Evolutionary conservation across 129 eudicot genomes (phyloP).

Genomic region (Mikania micrantha): DNA sequence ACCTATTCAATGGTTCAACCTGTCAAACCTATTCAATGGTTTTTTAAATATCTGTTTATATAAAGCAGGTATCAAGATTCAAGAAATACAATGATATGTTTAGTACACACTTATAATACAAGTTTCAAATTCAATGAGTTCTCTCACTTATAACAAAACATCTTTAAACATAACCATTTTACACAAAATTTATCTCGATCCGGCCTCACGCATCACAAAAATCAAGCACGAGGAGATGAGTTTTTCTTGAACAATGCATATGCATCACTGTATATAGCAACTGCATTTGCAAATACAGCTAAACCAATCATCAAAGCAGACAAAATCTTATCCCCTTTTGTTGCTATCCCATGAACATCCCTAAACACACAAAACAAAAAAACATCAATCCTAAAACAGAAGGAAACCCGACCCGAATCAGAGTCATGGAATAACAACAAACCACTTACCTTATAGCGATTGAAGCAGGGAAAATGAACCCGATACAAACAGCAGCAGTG

Average conservation of each 20-base stretch:
- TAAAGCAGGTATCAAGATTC: too few relatives aligned
- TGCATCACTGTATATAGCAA: conserved; percentile 54
- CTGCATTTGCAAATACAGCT: conserved; percentile 44
- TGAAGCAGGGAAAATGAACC: conserved; percentile 51
- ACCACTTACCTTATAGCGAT: conserved; percentile 38
- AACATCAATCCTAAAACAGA: background rate
- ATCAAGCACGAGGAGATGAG: conserved; percentile 30
- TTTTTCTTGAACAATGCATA: conserved; percentile 42
- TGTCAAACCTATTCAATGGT: too few relatives aligned
- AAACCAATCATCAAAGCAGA: conserved; percentile 45
- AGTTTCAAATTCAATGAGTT: background rate
- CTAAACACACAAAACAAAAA: conserved; percentile 19
- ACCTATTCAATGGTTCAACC: too few relatives aligned
- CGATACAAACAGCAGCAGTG: conserved; percentile 49
- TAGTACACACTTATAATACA: conserved; percentile 19
- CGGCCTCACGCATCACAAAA: background rate
- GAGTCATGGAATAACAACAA: background rate
- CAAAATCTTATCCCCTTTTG: conserved; percentile 43
- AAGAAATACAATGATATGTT: background rate
- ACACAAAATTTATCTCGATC: conserved; percentile 9
- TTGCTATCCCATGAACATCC: conserved; percentile 50
- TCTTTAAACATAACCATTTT: conserved; percentile 10
- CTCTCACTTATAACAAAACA: background rate
- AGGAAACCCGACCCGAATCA: background rate
- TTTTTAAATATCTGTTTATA: too few relatives aligned